Percentiles rank a stretch among this genome's conserved stretches.
These are phyloP conservation scores for Beauveria sp. DNA, from an alignment of 2,329 filamentous ascomycete genomes.

Conservation along the genomic window DNA sequence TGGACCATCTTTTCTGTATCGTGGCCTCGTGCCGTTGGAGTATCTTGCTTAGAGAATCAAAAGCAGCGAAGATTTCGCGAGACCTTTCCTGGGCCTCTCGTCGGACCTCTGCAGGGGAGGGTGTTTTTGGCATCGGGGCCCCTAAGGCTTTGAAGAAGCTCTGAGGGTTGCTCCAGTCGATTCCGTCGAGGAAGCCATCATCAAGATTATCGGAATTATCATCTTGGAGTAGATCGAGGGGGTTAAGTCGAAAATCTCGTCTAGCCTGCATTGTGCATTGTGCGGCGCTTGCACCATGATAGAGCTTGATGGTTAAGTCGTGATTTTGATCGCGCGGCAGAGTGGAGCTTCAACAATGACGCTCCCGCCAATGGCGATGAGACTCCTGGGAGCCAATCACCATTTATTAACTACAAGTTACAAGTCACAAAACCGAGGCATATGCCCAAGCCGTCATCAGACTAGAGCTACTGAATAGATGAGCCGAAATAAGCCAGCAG, in stretches of 20 bases:
- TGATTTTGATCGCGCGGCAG: no score
- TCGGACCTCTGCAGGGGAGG: conserved; percentile 10
- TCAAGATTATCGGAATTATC: neutral
- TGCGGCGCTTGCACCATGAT: no score
- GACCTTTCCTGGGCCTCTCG: conserved; percentile 10
- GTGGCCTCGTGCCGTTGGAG: conserved; percentile 42
- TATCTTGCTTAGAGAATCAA: conserved; percentile 30
- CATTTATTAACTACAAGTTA: no score
- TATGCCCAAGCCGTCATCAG: no score
- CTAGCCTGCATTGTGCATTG: neutral
- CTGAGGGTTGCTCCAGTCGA: neutral
- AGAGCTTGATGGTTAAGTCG: no score
- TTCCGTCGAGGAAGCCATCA: neutral
- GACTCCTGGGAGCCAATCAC: no score
- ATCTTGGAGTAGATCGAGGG: neutral
- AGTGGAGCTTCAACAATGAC: no score
- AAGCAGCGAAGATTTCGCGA: conserved; percentile 14
- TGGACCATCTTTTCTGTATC: conserved; percentile 46
- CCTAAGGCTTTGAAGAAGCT: neutral
- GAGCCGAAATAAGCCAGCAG: no score
- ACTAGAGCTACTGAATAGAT: no score
- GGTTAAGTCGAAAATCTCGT: neutral
- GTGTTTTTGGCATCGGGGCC: neutral
- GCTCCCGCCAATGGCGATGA: no score
- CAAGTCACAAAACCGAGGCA: no score